phyloP scores from a whole-genome alignment of 2,329 filamentous ascomycete species.

The Phialophora verrucosa region DNA sequence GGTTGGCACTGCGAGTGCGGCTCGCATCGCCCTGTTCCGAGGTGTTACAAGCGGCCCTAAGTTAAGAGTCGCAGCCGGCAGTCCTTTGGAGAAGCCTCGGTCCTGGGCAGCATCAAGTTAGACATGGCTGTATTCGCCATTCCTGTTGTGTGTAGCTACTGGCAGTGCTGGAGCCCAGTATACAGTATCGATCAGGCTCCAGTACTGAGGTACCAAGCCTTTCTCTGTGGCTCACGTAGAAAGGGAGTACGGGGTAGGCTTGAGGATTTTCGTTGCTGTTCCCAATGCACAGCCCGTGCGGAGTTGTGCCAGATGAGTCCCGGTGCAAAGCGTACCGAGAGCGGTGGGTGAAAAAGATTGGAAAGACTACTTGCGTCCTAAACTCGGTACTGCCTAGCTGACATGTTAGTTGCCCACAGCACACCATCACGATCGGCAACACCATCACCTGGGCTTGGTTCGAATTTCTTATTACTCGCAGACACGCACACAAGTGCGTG shows the following conservation, averaged over 20 bases:
- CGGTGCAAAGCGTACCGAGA: background rate
- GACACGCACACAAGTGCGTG: slow-evolving; percentile 1
- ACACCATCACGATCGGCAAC: slow-evolving; percentile 5
- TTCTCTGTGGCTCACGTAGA: background rate
- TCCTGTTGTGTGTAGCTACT: too few relatives aligned
- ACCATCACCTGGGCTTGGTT: background rate
- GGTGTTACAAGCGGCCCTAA: slow-evolving; percentile 7
- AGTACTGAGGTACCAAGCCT: too few relatives aligned
- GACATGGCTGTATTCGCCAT: too few relatives aligned
- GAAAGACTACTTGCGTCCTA: background rate
- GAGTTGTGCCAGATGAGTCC: background rate
- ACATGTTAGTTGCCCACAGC: background rate
- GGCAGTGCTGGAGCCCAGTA: too few relatives aligned
- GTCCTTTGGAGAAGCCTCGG: too few relatives aligned
- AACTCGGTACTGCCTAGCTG: background rate
- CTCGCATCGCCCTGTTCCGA: slow-evolving; percentile 17
- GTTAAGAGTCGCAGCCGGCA: background rate
- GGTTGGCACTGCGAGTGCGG: slow-evolving; percentile 13
- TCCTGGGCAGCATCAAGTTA: too few relatives aligned
- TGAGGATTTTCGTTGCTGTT: background rate
- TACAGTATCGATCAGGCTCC: too few relatives aligned
- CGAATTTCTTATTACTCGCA: background rate
- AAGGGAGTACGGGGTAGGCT: background rate
- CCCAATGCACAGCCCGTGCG: background rate
- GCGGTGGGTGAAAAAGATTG: background rate